Percentiles rank a stretch among this genome's conserved stretches.
These are phyloP conservation scores for Leptoxyphium fumago DNA, from an alignment of 2,329 filamentous ascomycete species.

Conservation along the genomic window DNA sequence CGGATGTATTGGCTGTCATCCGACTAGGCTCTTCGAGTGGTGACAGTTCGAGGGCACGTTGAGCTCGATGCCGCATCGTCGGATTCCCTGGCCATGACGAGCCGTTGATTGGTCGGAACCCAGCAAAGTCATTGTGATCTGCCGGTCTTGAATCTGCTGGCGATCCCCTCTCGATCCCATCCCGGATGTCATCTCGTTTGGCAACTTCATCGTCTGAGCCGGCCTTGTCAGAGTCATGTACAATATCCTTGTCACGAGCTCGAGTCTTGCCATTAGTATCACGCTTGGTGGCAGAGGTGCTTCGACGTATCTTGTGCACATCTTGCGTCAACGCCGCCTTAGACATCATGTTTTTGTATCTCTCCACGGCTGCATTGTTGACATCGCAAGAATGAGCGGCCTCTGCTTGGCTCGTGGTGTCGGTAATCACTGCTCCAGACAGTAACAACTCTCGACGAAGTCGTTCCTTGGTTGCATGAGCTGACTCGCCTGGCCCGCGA, in stretches of 20 bases:
- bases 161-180: neutral
- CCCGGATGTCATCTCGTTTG: neutral
- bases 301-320: neutral
- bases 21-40: too few species aligned
- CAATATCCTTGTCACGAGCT: too few species aligned
- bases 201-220: neutral
- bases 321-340: neutral
- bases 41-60: constrained; percentile 8
- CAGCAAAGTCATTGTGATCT: neutral
- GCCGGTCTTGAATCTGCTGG: neutral
- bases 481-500: neutral
- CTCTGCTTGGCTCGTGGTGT: neutral
- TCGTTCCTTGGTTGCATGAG: neutral
- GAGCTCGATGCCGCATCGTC: constrained; percentile 14
- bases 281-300: too few species aligned
- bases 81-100: constrained; percentile 16
- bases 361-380: neutral
- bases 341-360: neutral
- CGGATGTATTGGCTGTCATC: too few species aligned
- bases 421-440: neutral
- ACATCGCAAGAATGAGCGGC: neutral
- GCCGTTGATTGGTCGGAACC: neutral
- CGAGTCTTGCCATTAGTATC: too few species aligned
- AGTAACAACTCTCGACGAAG: neutral
- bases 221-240: neutral